Percentiles rank a stretch among this genome's conserved stretches.
Conservation (phyloP, 140 eudicot genomes). For the Oenanthe javanica region DNA sequence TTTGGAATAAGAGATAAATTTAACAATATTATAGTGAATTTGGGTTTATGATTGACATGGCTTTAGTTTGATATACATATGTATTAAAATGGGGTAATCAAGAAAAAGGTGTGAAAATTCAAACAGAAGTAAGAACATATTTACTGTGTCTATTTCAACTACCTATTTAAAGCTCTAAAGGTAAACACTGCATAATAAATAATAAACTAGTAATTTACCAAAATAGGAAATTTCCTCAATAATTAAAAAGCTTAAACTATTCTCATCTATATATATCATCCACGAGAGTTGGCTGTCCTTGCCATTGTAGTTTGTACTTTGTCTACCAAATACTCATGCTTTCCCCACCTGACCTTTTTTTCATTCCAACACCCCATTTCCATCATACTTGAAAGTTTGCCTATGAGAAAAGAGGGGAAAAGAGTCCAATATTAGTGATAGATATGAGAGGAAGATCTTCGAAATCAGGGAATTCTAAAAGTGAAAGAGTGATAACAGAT, state of each 20-base stretch:
- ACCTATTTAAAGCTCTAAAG: slow-evolving; percentile 15
- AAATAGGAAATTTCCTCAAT: slow-evolving; percentile 36
- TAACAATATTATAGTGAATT: background rate
- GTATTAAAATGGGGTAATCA: background rate
- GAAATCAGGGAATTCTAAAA: slow-evolving; percentile 22
- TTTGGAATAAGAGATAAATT: background rate
- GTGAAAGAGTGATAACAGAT: slow-evolving; percentile 33
- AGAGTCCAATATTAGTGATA: background rate
- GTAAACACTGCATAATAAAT: background rate
- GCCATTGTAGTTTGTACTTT: slow-evolving; percentile 33
- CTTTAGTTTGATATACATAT: background rate
- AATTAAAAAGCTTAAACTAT: slow-evolving; percentile 21
- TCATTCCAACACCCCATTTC: slow-evolving; percentile 19
- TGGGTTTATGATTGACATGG: background rate
- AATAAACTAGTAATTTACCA: slow-evolving; percentile 54
- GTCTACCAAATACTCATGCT: slow-evolving; percentile 31
- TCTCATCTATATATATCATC: slow-evolving; percentile 60
- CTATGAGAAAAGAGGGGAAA: slow-evolving; percentile 7
- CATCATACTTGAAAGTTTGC: slow-evolving; percentile 3
- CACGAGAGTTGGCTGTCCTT: slow-evolving; percentile 39
- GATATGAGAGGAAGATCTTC: slow-evolving; percentile 48
- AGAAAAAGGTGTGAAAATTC: background rate
- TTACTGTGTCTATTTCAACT: slow-evolving; percentile 12
- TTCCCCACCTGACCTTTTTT: slow-evolving; percentile 19
- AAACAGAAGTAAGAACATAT: background rate